Base-by-base conservation (phyloP, 768 basidiomycete genomes). In the Lentinus brumalis region DNA sequence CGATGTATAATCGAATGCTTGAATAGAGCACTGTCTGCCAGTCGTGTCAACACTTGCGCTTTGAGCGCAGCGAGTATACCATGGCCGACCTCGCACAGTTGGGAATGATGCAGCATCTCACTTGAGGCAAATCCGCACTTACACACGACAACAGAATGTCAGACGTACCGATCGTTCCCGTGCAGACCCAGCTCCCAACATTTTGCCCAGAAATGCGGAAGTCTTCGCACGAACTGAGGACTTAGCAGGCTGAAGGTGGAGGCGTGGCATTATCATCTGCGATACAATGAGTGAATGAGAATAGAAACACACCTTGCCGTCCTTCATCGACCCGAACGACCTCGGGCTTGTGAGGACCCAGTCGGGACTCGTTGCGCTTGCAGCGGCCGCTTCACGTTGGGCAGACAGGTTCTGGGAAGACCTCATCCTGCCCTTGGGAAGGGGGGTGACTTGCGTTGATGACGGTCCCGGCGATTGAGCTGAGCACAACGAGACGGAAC, bases 121-220 rank as follows among this genome's bases (percentile, higher is more conserved):
- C 35, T 35, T 35, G 35, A 35, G 35, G 35, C 35, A 11, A 6
- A 35, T 35, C 11, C 35, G 6, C 7, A 7, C 35, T 11, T 35
- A 35, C 59, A 35, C 35, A 35, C 35, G 8, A 26, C 62, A 40
- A 46, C 52, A 63, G 73, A 81, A 12, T 35, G 14, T 18, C 30
- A 16, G 15, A 62, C 75, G 71, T 74, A 91, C 89, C 56, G 86
- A 86, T 74, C 88, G 84, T 71, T 91, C 89, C 51, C 89, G 81
- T 32, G 84, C 79, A 35, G 81, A 81, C 50, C 76, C 79, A 66
- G 87, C 83, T 4, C 90, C 89, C 41, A 88, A 75, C 86, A 94
- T 88, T 74, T 87, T 92, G 3, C 89, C 90, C 64, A 89, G 78
- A 70, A 94, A 86, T 49, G 89, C 89, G 67, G 83, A 89, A n/a